These are phyloP conservation scores for Zychaea mexicana DNA, from an alignment of 371 early-diverging fungal genomes.

Conservation along the genomic window DNA sequence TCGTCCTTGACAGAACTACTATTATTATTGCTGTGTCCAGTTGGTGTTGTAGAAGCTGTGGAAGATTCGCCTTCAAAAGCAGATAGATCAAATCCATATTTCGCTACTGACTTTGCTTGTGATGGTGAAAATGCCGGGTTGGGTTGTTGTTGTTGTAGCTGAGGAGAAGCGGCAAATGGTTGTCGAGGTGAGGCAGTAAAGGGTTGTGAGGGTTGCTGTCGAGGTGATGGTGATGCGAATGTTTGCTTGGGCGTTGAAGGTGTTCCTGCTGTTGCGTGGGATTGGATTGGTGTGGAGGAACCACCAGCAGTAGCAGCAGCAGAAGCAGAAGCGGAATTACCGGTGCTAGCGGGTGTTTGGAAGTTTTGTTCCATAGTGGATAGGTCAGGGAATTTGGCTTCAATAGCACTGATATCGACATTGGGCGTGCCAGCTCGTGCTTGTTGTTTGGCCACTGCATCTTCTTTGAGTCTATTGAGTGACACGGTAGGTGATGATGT, in stretches of 20 bases:
- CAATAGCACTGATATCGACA: constrained; percentile 47
- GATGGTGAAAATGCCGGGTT: constrained; percentile 16
- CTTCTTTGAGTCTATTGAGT: constrained; percentile 34
- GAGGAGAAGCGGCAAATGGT: not conserved
- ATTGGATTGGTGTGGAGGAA: not conserved
- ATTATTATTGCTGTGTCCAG: not conserved
- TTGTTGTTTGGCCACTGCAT: constrained; percentile 19
- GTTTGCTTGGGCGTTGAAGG: constrained; percentile 4
- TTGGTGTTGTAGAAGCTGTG: constrained; percentile 2
- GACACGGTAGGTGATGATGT: constrained; percentile 24
- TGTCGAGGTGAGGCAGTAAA: not conserved
- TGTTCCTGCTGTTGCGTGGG: not conserved
- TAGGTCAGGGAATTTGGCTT: constrained; percentile 53
- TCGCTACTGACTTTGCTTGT: constrained; percentile 28
- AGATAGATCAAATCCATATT: constrained; percentile 50
- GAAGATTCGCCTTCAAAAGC: constrained; percentile 34
- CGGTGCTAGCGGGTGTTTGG: constrained; percentile 12
- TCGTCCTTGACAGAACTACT: constrained; percentile 35
- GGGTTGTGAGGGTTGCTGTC: not conserved
- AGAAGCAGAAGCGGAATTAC: constrained; percentile 6
- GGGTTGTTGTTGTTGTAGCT: not conserved
- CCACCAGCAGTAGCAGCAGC: constrained; percentile 5
- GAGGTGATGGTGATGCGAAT: not conserved
- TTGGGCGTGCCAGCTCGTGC: constrained; percentile 14
- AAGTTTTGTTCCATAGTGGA: constrained; percentile 47